Evolutionary conservation across 148 eudicot species (phyloP).

Genomic region (Cornus suecica): DNA sequence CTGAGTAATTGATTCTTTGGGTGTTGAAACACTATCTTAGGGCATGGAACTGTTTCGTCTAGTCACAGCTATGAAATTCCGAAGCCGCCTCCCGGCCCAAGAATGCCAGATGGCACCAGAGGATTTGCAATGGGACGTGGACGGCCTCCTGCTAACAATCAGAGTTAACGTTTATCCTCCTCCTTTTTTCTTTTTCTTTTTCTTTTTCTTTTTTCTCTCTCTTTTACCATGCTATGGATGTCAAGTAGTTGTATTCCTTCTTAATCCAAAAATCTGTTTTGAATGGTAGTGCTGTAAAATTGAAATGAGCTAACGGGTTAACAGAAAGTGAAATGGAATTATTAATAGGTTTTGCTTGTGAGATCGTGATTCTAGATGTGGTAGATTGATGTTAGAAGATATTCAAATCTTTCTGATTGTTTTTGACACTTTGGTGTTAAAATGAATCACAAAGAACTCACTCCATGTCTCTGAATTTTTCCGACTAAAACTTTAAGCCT

Average conservation of each 20-base stretch:
- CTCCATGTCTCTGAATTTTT: too few species aligned
- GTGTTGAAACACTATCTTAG: constrained; percentile 20
- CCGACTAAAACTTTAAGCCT: too few species aligned
- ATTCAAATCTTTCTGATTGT: too few species aligned
- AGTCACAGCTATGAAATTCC: constrained; percentile 41
- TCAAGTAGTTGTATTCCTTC: too few species aligned
- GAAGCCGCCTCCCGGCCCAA: constrained; percentile 87
- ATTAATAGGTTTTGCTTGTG: neutral
- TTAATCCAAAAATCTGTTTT: neutral
- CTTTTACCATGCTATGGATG: too few species aligned
- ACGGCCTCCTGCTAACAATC: constrained; percentile 35
- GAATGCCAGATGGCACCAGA: constrained; percentile 92
- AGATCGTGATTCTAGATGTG: neutral
- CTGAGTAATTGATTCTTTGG: neutral
- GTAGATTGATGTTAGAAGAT: neutral
- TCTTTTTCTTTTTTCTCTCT: too few species aligned
- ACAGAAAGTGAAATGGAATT: neutral
- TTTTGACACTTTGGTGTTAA: too few species aligned
- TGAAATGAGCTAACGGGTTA: too few species aligned
- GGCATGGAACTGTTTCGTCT: constrained; percentile 46
- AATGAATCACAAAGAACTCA: too few species aligned
- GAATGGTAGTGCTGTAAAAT: neutral
- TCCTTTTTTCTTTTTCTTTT: too few species aligned
- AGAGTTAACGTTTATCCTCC: constrained; percentile 19
- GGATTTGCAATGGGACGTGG: constrained; percentile 96